phyloP scores from a whole-genome alignment of 495 filamentous ascomycete species.

The Pyrenopolyporus hunteri region DNA sequence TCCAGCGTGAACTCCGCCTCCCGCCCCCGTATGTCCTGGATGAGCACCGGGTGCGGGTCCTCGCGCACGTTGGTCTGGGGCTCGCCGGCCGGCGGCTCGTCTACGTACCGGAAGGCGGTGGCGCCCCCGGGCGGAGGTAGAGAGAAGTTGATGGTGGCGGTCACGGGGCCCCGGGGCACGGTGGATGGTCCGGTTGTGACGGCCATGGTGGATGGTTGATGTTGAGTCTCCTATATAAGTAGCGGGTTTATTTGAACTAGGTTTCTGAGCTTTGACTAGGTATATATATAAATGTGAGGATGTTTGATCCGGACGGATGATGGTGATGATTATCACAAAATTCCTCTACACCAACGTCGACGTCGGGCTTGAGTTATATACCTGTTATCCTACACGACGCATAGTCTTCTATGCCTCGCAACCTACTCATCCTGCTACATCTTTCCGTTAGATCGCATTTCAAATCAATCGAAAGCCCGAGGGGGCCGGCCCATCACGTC shows the following conservation, averaged over 20 bases:
- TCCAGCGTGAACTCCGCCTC: constrained; percentile 71
- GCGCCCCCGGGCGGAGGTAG: constrained; percentile 65
- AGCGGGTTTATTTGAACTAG: constrained; percentile 9
- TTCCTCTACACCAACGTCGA: constrained; percentile 20
- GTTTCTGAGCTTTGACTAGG: too few relatives aligned
- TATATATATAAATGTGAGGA: background rate
- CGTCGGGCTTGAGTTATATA: constrained; percentile 24
- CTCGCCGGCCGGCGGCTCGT: constrained; percentile 62
- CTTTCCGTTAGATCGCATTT: too few relatives aligned
- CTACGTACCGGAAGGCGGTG: constrained; percentile 73
- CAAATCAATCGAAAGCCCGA: constrained; percentile 11
- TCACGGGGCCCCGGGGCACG: constrained; percentile 72
- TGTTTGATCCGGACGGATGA: background rate
- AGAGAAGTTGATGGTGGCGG: constrained; percentile 72
- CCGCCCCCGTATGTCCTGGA: constrained; percentile 72
- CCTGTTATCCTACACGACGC: too few relatives aligned
- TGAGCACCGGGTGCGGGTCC: too few relatives aligned
- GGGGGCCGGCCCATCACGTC: constrained; percentile 13
- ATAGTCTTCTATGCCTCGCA: too few relatives aligned
- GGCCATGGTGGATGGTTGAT: constrained; percentile 33
- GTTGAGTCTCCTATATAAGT: too few relatives aligned
- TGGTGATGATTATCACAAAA: background rate
- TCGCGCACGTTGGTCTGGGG: constrained; percentile 52
- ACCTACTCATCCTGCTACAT: too few relatives aligned
- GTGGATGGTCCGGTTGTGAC: constrained; percentile 30